These are phyloP conservation scores for Acacia pycnantha DNA, from an alignment of 331 rosid genomes.

Conservation along the genomic window DNA sequence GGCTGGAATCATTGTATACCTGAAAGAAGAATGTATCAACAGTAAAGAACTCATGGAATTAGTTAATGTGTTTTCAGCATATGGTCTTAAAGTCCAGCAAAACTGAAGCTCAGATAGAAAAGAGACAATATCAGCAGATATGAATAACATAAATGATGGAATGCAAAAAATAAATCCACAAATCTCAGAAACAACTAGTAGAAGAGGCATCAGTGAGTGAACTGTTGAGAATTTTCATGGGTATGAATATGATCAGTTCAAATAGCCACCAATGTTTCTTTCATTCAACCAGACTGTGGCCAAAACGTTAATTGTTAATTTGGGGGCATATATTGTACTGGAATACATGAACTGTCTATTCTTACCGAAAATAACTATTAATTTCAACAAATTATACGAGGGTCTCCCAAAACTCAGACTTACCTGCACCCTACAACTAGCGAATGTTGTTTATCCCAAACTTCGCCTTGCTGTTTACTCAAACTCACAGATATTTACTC, in stretches of 20 bases:
- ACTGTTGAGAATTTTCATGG: not conserved
- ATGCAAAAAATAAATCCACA: not conserved
- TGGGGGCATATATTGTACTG: conserved; percentile 6
- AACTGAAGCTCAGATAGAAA: conserved; percentile 13
- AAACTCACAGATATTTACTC: not conserved
- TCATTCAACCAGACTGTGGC: conserved; percentile 4
- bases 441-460: not conserved
- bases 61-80: conserved; percentile 2
- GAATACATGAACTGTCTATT: not conserved
- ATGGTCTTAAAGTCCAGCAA: conserved; percentile 13
- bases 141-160: not conserved
- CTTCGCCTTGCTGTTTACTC: not conserved
- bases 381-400: not conserved
- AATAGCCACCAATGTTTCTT: not conserved
- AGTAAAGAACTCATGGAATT: conserved; percentile 19
- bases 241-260: not conserved
- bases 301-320: conserved; percentile 10
- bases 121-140: not conserved
- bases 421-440: conserved; percentile 3
- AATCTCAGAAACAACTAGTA: conserved; percentile 10
- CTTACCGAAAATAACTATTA: not conserved
- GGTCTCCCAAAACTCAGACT: not conserved
- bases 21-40: conserved; percentile 32
- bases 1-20: conserved; percentile 90
- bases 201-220: not conserved